phyloP scores from a whole-genome alignment of 306 rosid genomes.

The Ammopiptanthus mongolicus region DNA sequence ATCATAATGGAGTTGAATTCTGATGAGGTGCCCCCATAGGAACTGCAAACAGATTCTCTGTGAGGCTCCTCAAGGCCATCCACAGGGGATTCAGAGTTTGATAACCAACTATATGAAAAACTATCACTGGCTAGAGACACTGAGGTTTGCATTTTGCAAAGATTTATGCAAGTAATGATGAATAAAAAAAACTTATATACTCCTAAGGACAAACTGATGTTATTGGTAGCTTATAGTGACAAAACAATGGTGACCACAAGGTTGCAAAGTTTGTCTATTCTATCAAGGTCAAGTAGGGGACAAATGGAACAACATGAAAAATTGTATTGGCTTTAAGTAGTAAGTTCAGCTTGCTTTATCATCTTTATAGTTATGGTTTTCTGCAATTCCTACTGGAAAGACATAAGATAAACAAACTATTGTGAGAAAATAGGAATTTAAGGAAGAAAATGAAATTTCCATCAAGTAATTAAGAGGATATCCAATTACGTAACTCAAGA shows the following conservation, averaged over 20 bases:
- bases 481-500: too few relatives aligned
- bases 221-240: slow-evolving; percentile 40
- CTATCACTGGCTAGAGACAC: slow-evolving; percentile 59
- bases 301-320: slow-evolving; percentile 47
- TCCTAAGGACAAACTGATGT: slow-evolving; percentile 28
- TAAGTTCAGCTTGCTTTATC: slow-evolving; percentile 20
- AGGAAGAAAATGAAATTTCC: background rate
- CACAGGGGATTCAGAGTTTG: slow-evolving; percentile 24
- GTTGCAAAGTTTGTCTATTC: slow-evolving; percentile 42
- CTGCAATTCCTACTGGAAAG: background rate
- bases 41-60: slow-evolving; percentile 8
- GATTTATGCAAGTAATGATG: slow-evolving; percentile 2
- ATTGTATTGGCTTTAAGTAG: slow-evolving; percentile 29
- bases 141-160: slow-evolving; percentile 38
- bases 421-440: background rate
- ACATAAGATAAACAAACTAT: background rate
- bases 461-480: background rate
- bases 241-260: slow-evolving; percentile 47
- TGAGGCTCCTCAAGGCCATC: slow-evolving; percentile 1
- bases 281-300: slow-evolving; percentile 48
- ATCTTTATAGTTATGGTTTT: slow-evolving; percentile 19
- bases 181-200: slow-evolving; percentile 17
- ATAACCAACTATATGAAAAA: slow-evolving; percentile 64
- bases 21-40: slow-evolving; percentile 17
- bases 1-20: background rate